A percentile compares a stretch with the other conserved stretches of the same genome.
Conservation (phyloP, 129 eudicot genomes). For the Daucus carota region DNA sequence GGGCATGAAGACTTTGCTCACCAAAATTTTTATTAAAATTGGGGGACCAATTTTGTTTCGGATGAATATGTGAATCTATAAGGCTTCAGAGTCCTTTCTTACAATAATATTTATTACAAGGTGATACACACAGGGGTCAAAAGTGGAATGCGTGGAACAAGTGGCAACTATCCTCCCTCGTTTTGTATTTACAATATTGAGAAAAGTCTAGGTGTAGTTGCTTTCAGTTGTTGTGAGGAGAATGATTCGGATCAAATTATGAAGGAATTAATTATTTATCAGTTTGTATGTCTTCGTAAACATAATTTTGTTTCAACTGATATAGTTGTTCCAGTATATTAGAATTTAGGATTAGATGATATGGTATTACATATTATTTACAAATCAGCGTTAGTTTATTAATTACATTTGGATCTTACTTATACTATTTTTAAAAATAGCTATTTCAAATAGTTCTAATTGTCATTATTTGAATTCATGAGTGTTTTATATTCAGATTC, state of each 20-base stretch:
- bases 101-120: not conserved
- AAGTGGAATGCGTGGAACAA: not conserved
- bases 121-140: not conserved
- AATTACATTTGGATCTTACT: not conserved
- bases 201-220: not conserved
- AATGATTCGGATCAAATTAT: not conserved
- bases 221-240: not conserved
- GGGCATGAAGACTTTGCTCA: not conserved
- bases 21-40: not conserved
- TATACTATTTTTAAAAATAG: not conserved
- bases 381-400: not conserved
- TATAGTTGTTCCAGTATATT: not conserved
- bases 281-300: not conserved
- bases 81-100: not conserved
- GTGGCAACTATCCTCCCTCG: not conserved
- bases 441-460: not conserved
- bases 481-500: not conserved
- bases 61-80: not conserved
- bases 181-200: not conserved
- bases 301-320: not conserved
- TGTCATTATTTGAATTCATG: not conserved
- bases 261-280: not conserved
- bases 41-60: not conserved
- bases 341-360: not conserved
- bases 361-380: not conserved